A percentile compares a stretch with the other conserved stretches of the same genome.
phyloP scores from a whole-genome alignment of 2,329 filamentous ascomycete species.

The Botrytis galanthina region DNA sequence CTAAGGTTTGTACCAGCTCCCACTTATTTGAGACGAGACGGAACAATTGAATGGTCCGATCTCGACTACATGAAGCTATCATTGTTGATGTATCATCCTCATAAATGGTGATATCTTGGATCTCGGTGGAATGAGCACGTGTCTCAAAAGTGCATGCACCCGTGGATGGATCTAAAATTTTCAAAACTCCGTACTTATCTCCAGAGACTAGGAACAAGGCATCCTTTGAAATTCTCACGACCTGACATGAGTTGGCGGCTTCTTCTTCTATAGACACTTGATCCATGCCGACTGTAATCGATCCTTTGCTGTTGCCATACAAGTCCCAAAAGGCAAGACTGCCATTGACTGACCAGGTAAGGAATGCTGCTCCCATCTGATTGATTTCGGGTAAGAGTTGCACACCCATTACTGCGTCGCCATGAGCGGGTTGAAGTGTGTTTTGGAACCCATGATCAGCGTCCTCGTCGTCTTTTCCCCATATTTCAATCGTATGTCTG shows the following conservation, averaged over 20 bases:
- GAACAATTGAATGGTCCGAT: constrained; percentile 94
- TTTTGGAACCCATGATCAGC: constrained; percentile 43
- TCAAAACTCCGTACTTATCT: constrained; percentile 81
- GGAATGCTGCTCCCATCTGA: constrained; percentile 66
- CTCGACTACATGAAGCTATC: constrained; percentile 79
- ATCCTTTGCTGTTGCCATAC: constrained; percentile 65
- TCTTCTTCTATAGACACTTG: constrained; percentile 53
- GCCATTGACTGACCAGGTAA: constrained; percentile 85
- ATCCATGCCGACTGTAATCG: constrained; percentile 68
- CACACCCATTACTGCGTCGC: constrained; percentile 70
- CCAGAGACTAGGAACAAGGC: constrained; percentile 73
- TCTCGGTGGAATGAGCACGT: constrained; percentile 83
- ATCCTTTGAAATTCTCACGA: constrained; percentile 57
- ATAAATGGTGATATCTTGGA: constrained; percentile 75
- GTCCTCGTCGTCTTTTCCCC: constrained; percentile 34
- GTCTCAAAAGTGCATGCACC: constrained; percentile 65
- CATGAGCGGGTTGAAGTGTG: constrained; percentile 57
- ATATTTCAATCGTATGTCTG: constrained; percentile 70
- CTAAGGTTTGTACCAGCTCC: constrained; percentile 83
- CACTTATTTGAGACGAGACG: constrained; percentile 56
- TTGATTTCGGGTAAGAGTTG: constrained; percentile 61
- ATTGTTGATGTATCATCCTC: constrained; percentile 61
- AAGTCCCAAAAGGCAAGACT: constrained; percentile 79
- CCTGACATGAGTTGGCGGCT: constrained; percentile 56
- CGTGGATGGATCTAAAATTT: constrained; percentile 61